Evolutionary conservation across 768 basidiomycete species (phyloP), one percentile per base, ranked within the genome.

Genomic region (Chalciporus pseudorubinellus): DNA sequence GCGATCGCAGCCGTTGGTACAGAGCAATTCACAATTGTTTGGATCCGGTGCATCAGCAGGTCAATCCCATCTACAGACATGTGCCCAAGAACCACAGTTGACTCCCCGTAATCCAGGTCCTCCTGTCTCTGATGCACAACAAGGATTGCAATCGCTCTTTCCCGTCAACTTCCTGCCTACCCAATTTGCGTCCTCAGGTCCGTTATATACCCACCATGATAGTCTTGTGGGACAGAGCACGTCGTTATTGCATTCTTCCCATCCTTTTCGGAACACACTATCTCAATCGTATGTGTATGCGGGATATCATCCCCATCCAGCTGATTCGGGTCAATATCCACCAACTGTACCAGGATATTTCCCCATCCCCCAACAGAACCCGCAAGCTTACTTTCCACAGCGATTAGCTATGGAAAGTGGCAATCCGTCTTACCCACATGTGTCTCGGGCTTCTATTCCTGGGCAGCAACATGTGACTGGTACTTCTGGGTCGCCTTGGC

Each of bases 151-250:
- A 11, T 34, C 66, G 22, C 14, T 56, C 38, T 58, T 61, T 55
- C 50, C 69, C 64, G 50, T 69, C 13, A 58, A 55, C 33, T 57
- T 61, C 3, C 42, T 48, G 3, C 52, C 57, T 19, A 50, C 59
- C 36, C 60, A 57, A 18, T 46, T 72, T 48, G 38, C 68, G 8
- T 47, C n/a, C n/a, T n/a, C 67, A 9, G 48, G 67, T 11, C 51
- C 65, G 18, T 55, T 61, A 6, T 75, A 74, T 54, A 59, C 63
- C 53, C 74, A 73, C 28, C 68, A 59, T 19, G 39, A 61, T 22
- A 61, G 60, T 58, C 77, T 74, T 52, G 61, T 70, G 22, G 73
- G 74, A 48, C 78, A 73, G 66, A 82, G 82, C 69, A 64, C 72
- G 60, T 69, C 78, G 65, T 67, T 78, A 58, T 53, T 72, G 3